Evolutionary conservation across 169 alveolate genomes (phyloP), one percentile per base, ranked within the genome.

Genomic region (Plasmodium relictum): DNA sequence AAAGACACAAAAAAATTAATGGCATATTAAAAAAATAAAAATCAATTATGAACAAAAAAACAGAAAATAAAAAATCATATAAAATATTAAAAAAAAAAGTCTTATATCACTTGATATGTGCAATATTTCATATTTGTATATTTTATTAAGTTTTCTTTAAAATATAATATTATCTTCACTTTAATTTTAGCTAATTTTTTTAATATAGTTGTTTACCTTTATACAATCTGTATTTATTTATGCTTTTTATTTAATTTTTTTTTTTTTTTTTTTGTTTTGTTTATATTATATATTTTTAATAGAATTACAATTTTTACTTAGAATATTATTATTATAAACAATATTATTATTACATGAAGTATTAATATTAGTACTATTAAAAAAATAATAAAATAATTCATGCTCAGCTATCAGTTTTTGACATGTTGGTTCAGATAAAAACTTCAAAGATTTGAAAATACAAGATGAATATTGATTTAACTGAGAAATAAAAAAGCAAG

Each of bases 351-450:
- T n/a, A 7, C 4, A 14, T 50, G 61, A 50, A 14, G 61, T 7
- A 50, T 50, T 50, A 9, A 50, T n/a, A 8, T 83, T 88, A 7
- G 88, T 74, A 4, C 89, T 90, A 14, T 66, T 54, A 71, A 93
- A 78, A 26, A 92, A 93, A 61, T 90, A 92, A 61, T 87, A 92
- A 50, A 95, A 88, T 41, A 95, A 93, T 54, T 93, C 69, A 80
- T 95, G 97, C 89, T 95, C 95, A 50, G 95, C 93, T 48, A 93
- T 90, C 58, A 95, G 91, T 69, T 94, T 94, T 65, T 88, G 76
- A 73, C 95, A 91, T 6, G 97, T 92, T 1, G 97, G 97, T 83
- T 95, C 97, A 6, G 93, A 61, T 74, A 95, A 87, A 69, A 95
- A 92, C 66, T 95, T 95, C 63, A 95, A 83, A 18, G 95, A 94